A percentile compares a stretch with the other conserved stretches of the same genome.
These are phyloP conservation scores for Coniferiporia weirii DNA, from an alignment of 1,284 basidiomycete species.

Conservation along the genomic window DNA sequence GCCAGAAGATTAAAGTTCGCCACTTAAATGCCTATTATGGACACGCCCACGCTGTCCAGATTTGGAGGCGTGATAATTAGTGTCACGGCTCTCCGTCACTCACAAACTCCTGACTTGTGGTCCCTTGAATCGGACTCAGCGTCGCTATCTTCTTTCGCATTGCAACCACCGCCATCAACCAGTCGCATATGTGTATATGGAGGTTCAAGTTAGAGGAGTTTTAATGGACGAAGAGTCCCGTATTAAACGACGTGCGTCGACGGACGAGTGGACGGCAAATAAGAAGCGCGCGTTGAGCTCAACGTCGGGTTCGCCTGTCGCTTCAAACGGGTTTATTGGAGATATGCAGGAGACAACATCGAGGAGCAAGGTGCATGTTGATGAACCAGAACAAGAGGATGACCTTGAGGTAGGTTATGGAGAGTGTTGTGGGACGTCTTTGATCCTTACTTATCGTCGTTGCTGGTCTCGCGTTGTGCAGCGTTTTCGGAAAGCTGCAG, in stretches of 20 bases:
- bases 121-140: neutral
- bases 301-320: slow-evolving; percentile 49
- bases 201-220: slow-evolving; percentile 4
- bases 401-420: slow-evolving; percentile 59
- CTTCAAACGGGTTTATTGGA: slow-evolving; percentile 47
- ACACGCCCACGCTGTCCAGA: neutral
- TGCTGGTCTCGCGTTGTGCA: slow-evolving; percentile 27
- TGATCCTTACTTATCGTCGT: neutral
- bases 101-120: neutral
- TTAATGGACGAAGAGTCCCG: slow-evolving; percentile 9
- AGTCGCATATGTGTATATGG: slow-evolving; percentile 10
- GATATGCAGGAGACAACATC: slow-evolving; percentile 6
- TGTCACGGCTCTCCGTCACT: neutral
- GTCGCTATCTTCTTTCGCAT: slow-evolving; percentile 4
- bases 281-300: slow-evolving; percentile 66
- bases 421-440: neutral
- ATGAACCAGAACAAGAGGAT: slow-evolving; percentile 54
- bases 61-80: neutral
- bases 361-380: slow-evolving; percentile 31
- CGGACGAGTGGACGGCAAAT: slow-evolving; percentile 23
- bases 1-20: too few species aligned
- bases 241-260: slow-evolving; percentile 10
- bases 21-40: neutral
- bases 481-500: slow-evolving; percentile 86
- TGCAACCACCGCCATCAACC: neutral